These are phyloP conservation scores for Pseudocercospora eumusae DNA, from an alignment of 2,329 filamentous ascomycete genomes.

Conservation along the genomic window DNA sequence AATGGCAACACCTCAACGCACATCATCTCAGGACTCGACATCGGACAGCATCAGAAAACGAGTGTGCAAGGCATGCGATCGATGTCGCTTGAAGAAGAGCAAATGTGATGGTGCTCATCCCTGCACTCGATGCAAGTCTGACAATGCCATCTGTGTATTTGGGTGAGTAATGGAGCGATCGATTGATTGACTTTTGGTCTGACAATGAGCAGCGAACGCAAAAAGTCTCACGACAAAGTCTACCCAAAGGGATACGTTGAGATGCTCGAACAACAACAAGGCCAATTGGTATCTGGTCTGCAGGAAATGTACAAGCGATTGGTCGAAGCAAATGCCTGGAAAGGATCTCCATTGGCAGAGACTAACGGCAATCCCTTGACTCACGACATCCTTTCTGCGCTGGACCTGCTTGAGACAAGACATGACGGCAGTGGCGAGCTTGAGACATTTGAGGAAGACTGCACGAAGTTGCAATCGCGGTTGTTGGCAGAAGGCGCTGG, in stretches of 20 bases:
- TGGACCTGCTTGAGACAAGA: slow-evolving; percentile 58
- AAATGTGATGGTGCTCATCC: slow-evolving; percentile 66
- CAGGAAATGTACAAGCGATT: slow-evolving; percentile 61
- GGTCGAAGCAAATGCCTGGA: slow-evolving; percentile 57
- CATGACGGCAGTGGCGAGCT: slow-evolving; percentile 49
- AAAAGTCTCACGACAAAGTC: slow-evolving; percentile 67
- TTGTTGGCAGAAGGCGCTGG: slow-evolving; percentile 56
- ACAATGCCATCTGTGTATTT: slow-evolving; percentile 66
- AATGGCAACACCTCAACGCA: slow-evolving; percentile 29
- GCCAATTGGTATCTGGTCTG: slow-evolving; percentile 61
- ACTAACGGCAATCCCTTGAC: slow-evolving; percentile 60
- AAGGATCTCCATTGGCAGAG: slow-evolving; percentile 55
- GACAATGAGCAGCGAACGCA: slow-evolving; percentile 59
- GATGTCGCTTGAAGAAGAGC: slow-evolving; percentile 66
- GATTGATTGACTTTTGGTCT: no score
- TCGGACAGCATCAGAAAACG: slow-evolving; percentile 53
- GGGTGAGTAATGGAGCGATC: slow-evolving; percentile 42
- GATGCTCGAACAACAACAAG: slow-evolving; percentile 67
- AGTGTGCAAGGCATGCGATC: slow-evolving; percentile 67
- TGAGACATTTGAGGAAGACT: slow-evolving; percentile 61
- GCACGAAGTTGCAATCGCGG: slow-evolving; percentile 56
- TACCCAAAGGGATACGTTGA: slow-evolving; percentile 70
- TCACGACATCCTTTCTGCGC: slow-evolving; percentile 62
- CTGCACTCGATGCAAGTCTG: slow-evolving; percentile 62
- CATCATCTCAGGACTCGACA: slow-evolving; percentile 32